These are phyloP conservation scores for Solanum verrucosum DNA, from an alignment of 257 asterid genomes.

Conservation along the genomic window DNA sequence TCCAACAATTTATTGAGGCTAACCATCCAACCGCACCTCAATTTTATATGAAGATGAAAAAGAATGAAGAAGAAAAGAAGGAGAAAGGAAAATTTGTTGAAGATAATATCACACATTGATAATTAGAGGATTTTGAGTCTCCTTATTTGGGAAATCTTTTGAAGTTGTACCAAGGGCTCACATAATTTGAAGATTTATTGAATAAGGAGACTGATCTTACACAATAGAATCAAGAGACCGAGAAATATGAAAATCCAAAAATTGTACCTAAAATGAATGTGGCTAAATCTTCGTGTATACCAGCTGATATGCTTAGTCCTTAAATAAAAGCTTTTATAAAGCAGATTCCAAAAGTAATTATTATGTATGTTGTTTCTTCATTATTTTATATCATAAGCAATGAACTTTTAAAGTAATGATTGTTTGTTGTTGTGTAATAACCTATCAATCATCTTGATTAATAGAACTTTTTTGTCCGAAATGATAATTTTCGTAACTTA, in stretches of 20 bases:
- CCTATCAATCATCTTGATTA: neutral
- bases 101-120: neutral
- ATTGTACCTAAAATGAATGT: neutral
- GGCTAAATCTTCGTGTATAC: neutral
- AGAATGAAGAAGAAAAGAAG: neutral
- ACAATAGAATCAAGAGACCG: neutral
- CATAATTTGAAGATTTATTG: neutral
- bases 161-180: neutral
- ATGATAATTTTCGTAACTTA: too few species aligned
- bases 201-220: neutral
- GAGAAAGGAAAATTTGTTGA: neutral
- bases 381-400: neutral
- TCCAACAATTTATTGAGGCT: neutral
- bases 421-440: neutral
- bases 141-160: neutral
- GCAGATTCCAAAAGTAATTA: neutral
- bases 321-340: neutral
- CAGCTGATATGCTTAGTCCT: neutral
- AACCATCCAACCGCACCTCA: neutral
- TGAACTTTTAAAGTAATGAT: neutral
- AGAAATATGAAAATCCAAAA: neutral
- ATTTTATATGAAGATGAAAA: neutral
- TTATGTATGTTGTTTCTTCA: neutral
- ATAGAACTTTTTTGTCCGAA: neutral
- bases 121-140: neutral